Conservation (phyloP, 2,329 filamentous ascomycete genomes). For the Aspergillus tamarii region DNA sequence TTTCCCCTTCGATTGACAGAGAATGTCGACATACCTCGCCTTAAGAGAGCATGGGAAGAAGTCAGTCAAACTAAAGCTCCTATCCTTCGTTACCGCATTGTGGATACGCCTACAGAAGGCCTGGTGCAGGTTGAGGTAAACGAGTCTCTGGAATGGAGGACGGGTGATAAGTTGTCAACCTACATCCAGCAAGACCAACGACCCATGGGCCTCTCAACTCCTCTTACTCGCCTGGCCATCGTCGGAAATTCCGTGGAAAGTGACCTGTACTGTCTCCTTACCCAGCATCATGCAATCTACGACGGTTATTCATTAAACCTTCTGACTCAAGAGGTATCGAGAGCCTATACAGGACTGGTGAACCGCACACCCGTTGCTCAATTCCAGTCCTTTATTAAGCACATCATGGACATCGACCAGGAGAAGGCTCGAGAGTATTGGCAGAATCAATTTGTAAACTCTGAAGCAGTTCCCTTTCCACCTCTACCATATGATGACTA, state of each 20-base stretch:
- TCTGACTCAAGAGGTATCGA: constrained; percentile 2
- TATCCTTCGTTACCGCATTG: not conserved
- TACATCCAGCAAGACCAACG: not conserved
- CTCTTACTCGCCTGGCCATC: not conserved
- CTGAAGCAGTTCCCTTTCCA: not conserved
- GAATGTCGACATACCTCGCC: not conserved
- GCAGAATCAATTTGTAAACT: not conserved
- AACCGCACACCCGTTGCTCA: not conserved
- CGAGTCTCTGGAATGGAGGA: not conserved
- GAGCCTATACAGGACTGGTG: not conserved
- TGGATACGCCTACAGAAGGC: not conserved
- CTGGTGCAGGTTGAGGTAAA: not conserved
- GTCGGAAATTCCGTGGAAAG: not conserved
- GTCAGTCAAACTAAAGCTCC: not conserved
- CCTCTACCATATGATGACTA: not conserved
- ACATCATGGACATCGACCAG: not conserved
- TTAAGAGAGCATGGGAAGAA: not conserved
- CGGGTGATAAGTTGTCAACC: not conserved
- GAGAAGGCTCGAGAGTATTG: not conserved
- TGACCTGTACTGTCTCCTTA: not conserved
- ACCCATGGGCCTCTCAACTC: not conserved
- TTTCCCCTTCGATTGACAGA: not conserved
- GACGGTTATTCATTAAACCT: constrained; percentile 36
- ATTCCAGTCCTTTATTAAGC: not conserved
- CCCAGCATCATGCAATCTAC: constrained; percentile 41